Evolutionary conservation across 2,329 filamentous ascomycete genomes (phyloP), one percentile per base, ranked within the genome.

Genomic region (Sphaerulina musiva): DNA sequence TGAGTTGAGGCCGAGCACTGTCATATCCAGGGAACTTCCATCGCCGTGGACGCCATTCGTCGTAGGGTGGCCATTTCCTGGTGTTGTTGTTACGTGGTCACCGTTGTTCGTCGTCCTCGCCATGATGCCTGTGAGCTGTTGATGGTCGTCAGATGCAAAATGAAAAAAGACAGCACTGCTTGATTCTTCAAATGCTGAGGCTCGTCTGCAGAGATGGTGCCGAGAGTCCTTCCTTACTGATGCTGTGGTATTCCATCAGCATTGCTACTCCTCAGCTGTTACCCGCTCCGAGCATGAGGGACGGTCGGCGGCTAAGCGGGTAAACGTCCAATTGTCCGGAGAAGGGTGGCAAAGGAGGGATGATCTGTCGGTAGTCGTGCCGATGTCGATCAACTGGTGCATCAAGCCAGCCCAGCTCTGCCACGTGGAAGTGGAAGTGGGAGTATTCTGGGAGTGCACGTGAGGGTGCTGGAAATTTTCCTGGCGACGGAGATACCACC

Each of bases 1-100:
- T 51, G 72, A 75, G 65, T 79, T 80, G 59, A 82, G 64, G 1
- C 80, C 80, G 14, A 82, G 70, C 23, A 81, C 77, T 1, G 72
- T 78, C 39, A 81, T 61, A 59, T 81, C 74, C 53, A 82, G 66
- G 40, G 39, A 20, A n/a, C 14, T 10, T 40, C 14, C 20, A 39
- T 51, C 39, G 12, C 34, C 20, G 40, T 51, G 48, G 17, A 12
- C 48, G 26, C 48, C 48, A 29, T 51, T 51, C 38, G 40, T 51
- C 23, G 38, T 14, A 44, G 14, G 14, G 40, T 40, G 20, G 31
- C 39, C 39, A 11, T 39, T 40, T 20, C 10, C 17, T 31, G 26
- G n/a, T 26, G 38, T 39, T 31, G 46, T 48, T 40, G 46, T n/a
- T n/a, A n/a, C 32, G 29, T 48, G 46, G 20, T 40, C 26, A 14